Evolutionary conservation across 129 eudicot genomes (phyloP).

Genomic region (Centaurea solstitialis): DNA sequence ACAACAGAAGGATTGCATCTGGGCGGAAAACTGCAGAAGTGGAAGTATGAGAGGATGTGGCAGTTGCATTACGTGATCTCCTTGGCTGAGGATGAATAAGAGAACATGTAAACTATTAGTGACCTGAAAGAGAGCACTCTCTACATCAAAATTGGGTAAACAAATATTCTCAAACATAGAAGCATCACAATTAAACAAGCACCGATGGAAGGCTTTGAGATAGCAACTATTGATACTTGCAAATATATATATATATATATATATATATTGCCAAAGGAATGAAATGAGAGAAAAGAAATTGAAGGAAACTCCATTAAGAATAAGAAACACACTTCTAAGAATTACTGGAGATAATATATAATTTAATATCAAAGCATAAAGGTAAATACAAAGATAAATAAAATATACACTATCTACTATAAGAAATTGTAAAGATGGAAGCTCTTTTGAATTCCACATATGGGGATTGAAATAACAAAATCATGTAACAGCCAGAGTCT

Average conservation of each 20-base stretch:
- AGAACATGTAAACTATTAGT: conserved; percentile 16
- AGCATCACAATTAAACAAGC: background rate
- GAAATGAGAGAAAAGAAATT: background rate
- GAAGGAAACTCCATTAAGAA: background rate
- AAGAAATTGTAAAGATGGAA: background rate
- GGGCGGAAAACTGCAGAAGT: conserved; percentile 74
- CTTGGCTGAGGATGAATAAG: conserved; percentile 63
- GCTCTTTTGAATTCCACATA: background rate
- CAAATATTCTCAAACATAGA: background rate
- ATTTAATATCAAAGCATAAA: background rate
- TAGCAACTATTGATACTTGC: background rate
- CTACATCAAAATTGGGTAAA: background rate
- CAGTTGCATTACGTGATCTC: conserved; percentile 60
- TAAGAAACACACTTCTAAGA: background rate
- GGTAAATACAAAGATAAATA: background rate
- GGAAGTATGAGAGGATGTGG: conserved; percentile 42
- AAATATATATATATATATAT: background rate
- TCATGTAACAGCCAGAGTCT: background rate
- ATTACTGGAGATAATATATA: background rate
- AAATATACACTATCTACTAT: background rate
- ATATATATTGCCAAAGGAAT: background rate
- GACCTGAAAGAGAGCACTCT: conserved; percentile 9
- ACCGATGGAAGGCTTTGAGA: background rate
- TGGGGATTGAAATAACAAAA: background rate
- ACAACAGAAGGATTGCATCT: conserved; percentile 65